Conservation (phyloP, 306 rosid species). For the Canavalia gladiata region DNA sequence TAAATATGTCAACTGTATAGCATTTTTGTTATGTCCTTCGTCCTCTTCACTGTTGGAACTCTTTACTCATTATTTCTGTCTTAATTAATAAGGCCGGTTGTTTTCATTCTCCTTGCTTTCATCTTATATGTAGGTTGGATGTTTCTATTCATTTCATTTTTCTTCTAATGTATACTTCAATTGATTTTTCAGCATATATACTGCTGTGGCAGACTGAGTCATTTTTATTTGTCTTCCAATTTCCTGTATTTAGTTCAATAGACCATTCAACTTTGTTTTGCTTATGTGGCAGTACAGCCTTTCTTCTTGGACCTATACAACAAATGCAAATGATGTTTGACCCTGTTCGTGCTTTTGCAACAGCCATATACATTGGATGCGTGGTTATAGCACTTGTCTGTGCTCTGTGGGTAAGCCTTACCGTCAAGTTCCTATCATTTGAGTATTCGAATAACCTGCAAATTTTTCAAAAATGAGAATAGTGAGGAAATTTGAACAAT, state of each 20-base stretch:
- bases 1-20: not conserved
- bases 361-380: conserved; percentile 86
- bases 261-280: conserved; percentile 47
- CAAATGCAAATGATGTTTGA: conserved; percentile 93
- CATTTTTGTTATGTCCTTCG: not conserved
- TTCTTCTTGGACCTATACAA: conserved; percentile 83
- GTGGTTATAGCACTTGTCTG: conserved; percentile 87
- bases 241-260: conserved; percentile 30
- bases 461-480: conserved; percentile 2
- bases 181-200: conserved; percentile 10
- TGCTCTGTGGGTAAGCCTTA: conserved; percentile 81
- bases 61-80: not conserved
- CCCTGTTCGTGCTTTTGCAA: conserved; percentile 77
- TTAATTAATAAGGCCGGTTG: not conserved
- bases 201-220: not conserved
- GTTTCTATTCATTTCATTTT: not conserved
- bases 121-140: not conserved
- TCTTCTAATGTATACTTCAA: conserved; percentile 6
- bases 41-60: conserved; percentile 6
- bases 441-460: not conserved
- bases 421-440: conserved; percentile 9
- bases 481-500: conserved; percentile 11
- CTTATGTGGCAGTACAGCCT: conserved; percentile 87
- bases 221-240: conserved; percentile 26
- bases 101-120: conserved; percentile 1